Evolutionary conservation across 2,329 filamentous ascomycete species (phyloP).

Genomic region (Chaetomiaceae sp.): DNA sequence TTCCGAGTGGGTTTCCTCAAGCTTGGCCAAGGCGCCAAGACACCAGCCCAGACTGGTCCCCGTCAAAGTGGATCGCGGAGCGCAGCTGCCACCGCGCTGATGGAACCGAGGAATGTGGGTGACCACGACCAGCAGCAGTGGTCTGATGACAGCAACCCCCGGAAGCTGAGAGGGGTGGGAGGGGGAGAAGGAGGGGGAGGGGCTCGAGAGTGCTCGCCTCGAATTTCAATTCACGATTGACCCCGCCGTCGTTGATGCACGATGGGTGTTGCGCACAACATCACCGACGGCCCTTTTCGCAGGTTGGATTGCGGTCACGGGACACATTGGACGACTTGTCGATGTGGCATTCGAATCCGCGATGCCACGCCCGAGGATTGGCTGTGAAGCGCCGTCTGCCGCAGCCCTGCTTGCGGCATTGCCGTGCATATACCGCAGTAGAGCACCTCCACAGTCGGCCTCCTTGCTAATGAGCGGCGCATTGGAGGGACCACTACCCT

Average conservation of each 20-base stretch:
- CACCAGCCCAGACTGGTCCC: conserved; percentile 14
- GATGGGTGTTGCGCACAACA: neutral
- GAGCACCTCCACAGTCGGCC: conserved; percentile 6
- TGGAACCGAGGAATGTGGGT: conserved; percentile 15
- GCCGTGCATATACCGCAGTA: conserved; percentile 18
- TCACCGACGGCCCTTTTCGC: neutral
- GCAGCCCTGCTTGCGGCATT: conserved; percentile 20
- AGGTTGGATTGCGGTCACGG: conserved; percentile 11
- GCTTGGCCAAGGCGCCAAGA: conserved; percentile 16
- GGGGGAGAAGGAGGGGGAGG: too few relatives aligned
- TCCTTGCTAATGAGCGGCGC: conserved; percentile 7
- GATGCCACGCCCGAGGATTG: conserved; percentile 8
- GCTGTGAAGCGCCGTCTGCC: conserved; percentile 11
- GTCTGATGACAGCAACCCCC: conserved; percentile 15
- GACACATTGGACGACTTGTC: neutral
- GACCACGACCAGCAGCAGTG: too few relatives aligned
- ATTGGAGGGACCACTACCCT: conserved; percentile 8
- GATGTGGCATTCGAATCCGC: conserved; percentile 15
- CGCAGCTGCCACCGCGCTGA: conserved; percentile 17
- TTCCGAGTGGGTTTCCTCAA: conserved; percentile 1
- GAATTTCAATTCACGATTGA: neutral
- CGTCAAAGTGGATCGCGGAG: conserved; percentile 17
- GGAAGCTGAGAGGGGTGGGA: conserved; percentile 7
- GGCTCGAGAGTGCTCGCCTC: neutral
- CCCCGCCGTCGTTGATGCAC: conserved; percentile 6